Evolutionary conservation across 192 early-diverging fungal genomes (phyloP).

Genomic region (Phlyctochytrium arcticum): DNA sequence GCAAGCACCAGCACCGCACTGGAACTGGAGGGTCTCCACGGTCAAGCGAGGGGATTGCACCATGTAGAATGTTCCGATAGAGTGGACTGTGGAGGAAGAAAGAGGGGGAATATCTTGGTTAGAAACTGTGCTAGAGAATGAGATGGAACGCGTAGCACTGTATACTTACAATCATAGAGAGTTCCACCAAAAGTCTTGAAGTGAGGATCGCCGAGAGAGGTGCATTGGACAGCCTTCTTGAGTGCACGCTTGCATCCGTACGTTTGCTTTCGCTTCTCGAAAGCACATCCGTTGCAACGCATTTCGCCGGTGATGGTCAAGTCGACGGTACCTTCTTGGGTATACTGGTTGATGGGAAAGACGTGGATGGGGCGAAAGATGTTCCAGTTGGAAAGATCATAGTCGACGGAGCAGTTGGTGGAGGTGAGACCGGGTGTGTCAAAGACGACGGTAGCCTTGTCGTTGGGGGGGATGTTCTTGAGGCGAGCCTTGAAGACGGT

Average conservation of each 20-base stretch:
- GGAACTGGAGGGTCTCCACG: slow-evolving; percentile 3
- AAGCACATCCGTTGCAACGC: not conserved
- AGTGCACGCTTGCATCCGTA: slow-evolving; percentile 1
- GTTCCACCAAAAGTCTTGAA: slow-evolving; percentile 23
- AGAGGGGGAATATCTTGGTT: too few relatives aligned
- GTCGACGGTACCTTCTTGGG: slow-evolving; percentile 1
- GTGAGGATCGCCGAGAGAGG: slow-evolving; percentile 16
- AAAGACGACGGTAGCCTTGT: slow-evolving; percentile 19
- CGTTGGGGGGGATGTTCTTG: slow-evolving; percentile 3
- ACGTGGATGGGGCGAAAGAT: not conserved
- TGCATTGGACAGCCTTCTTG: slow-evolving; percentile 5
- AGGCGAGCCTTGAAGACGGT: slow-evolving; percentile 5
- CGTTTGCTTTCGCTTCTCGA: not conserved
- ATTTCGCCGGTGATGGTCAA: not conserved
- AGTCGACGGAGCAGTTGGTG: slow-evolving; percentile 6
- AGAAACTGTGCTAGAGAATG: too few relatives aligned
- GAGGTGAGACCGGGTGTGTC: slow-evolving; percentile 15
- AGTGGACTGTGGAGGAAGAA: not conserved
- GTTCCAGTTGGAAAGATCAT: slow-evolving; percentile 1
- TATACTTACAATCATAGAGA: slow-evolving; percentile 4
- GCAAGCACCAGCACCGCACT: slow-evolving; percentile 4
- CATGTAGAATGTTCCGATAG: slow-evolving; percentile 9
- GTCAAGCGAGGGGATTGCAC: slow-evolving; percentile 10
- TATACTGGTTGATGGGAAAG: slow-evolving; percentile 16
- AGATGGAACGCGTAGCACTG: too few relatives aligned